phyloP scores from a whole-genome alignment of 2,329 filamentous ascomycete species.

The Rhinocladiella similis region DNA sequence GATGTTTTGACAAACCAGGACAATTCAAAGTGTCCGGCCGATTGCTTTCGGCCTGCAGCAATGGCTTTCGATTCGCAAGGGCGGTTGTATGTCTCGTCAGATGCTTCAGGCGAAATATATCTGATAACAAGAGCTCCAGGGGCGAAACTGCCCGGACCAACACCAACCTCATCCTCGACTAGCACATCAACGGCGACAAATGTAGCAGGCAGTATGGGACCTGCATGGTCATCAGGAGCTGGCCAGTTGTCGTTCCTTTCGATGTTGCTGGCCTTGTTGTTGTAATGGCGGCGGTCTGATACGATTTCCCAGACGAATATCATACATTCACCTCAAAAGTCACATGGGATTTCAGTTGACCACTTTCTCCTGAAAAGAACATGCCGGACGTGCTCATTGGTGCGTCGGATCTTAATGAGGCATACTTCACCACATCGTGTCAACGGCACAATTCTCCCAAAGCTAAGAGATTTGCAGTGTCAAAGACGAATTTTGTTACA shows the following conservation, averaged over 20 bases:
- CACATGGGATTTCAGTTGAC: no score
- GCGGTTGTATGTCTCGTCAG: conserved; percentile 36
- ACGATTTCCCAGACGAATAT: no score
- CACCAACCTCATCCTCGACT: conserved; percentile 10
- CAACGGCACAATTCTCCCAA: no score
- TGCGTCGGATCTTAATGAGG: no score
- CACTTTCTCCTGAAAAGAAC: no score
- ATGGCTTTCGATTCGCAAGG: conserved; percentile 36
- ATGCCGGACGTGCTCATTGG: no score
- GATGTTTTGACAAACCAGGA: conserved; percentile 36
- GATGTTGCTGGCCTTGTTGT: no score
- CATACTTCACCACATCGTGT: no score
- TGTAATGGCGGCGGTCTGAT: no score
- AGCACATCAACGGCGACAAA: conserved; percentile 1
- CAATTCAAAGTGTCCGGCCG: conserved; percentile 31
- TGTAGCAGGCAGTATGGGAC: background rate
- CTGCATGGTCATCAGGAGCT: background rate
- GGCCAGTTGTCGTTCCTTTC: background rate
- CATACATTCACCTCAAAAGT: no score
- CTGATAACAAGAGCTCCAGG: conserved; percentile 21
- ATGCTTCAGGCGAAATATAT: conserved; percentile 35
- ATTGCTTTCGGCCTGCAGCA: conserved; percentile 37
- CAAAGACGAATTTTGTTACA: no score
- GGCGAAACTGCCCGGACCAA: conserved; percentile 1
- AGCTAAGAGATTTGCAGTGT: no score